These are phyloP conservation scores for Volutella citrinella DNA, from an alignment of 2,329 filamentous ascomycete genomes.

Conservation along the genomic window DNA sequence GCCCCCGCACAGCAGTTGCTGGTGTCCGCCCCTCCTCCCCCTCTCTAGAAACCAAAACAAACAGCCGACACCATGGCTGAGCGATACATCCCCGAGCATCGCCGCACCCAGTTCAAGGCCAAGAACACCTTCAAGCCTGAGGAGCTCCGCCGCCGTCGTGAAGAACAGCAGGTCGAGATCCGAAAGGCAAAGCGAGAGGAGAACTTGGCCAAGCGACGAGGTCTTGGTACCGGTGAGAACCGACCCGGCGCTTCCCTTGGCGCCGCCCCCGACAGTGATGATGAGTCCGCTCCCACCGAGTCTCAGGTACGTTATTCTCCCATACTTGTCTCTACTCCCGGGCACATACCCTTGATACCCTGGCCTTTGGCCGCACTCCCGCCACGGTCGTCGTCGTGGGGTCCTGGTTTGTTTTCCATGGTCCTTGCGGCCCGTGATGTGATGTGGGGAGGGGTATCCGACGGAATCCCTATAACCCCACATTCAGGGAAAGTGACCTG, in stretches of 20 bases:
- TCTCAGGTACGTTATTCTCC: slow-evolving; percentile 68
- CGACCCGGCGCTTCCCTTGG: slow-evolving; percentile 79
- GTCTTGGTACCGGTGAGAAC: slow-evolving; percentile 79
- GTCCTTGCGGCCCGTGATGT: not conserved
- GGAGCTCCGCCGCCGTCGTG: slow-evolving; percentile 94
- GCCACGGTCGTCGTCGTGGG: not conserved
- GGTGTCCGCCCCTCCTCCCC: slow-evolving; percentile 22
- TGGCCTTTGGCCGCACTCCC: not conserved
- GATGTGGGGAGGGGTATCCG: slow-evolving; percentile 1
- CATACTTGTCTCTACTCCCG: slow-evolving; percentile 12
- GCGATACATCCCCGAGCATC: slow-evolving; percentile 98
- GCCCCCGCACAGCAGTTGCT: slow-evolving; percentile 26
- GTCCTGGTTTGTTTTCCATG: not conserved
- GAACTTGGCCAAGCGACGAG: slow-evolving; percentile 96
- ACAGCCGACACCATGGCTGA: slow-evolving; percentile 76
- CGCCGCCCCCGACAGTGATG: slow-evolving; percentile 92
- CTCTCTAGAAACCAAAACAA: slow-evolving; percentile 19
- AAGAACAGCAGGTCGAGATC: slow-evolving; percentile 99
- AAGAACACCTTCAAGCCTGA: slow-evolving; percentile 99
- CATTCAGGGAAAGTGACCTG: slow-evolving; percentile 1
- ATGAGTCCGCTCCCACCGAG: slow-evolving; percentile 93
- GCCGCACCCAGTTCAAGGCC: slow-evolving; percentile 98
- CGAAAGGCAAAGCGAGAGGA: slow-evolving; percentile 98
- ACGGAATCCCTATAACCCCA: slow-evolving; percentile 2
- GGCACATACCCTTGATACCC: slow-evolving; percentile 1